phyloP scores from a whole-genome alignment of 2,329 filamentous ascomycete species.

The Penicillium sp. region DNA sequence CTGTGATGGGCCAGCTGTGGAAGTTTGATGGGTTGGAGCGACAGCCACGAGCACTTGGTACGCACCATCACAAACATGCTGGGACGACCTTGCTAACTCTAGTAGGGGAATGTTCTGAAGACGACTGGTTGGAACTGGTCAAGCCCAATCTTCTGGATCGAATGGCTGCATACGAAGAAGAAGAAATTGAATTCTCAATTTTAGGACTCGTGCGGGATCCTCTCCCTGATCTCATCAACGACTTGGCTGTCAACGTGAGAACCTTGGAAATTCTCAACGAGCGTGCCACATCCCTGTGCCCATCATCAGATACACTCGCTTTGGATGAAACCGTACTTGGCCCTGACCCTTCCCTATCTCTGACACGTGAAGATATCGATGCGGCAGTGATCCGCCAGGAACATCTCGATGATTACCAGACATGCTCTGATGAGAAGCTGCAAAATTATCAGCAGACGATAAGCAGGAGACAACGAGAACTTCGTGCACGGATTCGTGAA shows the following conservation, averaged over 20 bases:
- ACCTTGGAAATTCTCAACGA: conserved; percentile 41
- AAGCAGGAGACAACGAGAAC: conserved; percentile 29
- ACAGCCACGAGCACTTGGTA: conserved; percentile 65
- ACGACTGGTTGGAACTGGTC: conserved; percentile 67
- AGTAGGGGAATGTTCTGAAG: conserved; percentile 42
- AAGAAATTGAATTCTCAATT: conserved; percentile 71
- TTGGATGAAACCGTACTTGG: conserved; percentile 28
- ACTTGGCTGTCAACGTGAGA: conserved; percentile 48
- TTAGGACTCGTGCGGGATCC: conserved; percentile 71
- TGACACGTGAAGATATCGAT: conserved; percentile 37
- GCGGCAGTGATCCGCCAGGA: conserved; percentile 27
- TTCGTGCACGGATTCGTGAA: conserved; percentile 40
- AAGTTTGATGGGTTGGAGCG: conserved; percentile 81
- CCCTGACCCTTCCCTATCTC: conserved; percentile 38
- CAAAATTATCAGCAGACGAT: conserved; percentile 30
- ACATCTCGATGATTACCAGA: conserved; percentile 24
- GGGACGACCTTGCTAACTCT: conserved; percentile 10
- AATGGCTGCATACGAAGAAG: conserved; percentile 66
- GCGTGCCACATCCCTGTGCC: conserved; percentile 15
- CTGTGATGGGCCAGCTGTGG: conserved; percentile 72
- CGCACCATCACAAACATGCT: background rate
- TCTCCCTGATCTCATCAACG: conserved; percentile 46
- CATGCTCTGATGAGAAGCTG: conserved; percentile 31
- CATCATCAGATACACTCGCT: background rate
- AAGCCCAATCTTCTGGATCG: conserved; percentile 63